A percentile compares a stretch with the other conserved stretches of the same genome.
phyloP scores from a whole-genome alignment of 1,139 yeast genomes.

The Yamadazyma pseudoaaseri region DNA sequence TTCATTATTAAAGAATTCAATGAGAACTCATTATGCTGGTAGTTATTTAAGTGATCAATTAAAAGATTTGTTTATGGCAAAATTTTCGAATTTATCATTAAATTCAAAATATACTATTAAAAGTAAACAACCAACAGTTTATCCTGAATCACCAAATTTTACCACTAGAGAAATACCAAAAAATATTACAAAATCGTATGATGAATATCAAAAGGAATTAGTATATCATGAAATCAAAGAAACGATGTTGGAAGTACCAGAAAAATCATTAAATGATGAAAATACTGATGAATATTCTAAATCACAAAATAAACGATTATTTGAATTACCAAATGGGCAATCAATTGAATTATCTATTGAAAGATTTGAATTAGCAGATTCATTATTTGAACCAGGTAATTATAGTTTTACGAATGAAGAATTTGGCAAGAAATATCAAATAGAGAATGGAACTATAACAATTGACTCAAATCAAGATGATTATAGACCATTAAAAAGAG shows the following conservation, averaged over 20 bases:
- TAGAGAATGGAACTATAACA: conserved; percentile 36
- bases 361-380: conserved; percentile 69
- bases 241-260: conserved; percentile 56
- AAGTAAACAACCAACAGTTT: conserved; percentile 31
- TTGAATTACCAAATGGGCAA: conserved; percentile 79
- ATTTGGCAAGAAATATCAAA: conserved; percentile 27
- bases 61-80: conserved; percentile 17
- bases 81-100: conserved; percentile 16
- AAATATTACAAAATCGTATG: conserved; percentile 39
- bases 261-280: conserved; percentile 30
- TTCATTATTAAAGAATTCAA: conserved; percentile 70
- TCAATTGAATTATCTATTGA: conserved; percentile 46
- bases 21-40: conserved; percentile 69
- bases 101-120: conserved; percentile 28
- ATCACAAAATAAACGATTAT: conserved; percentile 47
- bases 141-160: conserved; percentile 33
- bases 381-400: conserved; percentile 64
- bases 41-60: conserved; percentile 51
- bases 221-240: conserved; percentile 66
- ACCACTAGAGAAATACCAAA: conserved; percentile 27
- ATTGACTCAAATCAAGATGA: conserved; percentile 49
- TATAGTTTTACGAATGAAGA: conserved; percentile 31
- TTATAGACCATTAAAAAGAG: conserved; percentile 71
- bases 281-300: conserved; percentile 27
- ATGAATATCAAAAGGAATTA: conserved; percentile 31